phyloP scores from a whole-genome alignment of 2,329 filamentous ascomycete genomes.

The Diaporthe australafricana region DNA sequence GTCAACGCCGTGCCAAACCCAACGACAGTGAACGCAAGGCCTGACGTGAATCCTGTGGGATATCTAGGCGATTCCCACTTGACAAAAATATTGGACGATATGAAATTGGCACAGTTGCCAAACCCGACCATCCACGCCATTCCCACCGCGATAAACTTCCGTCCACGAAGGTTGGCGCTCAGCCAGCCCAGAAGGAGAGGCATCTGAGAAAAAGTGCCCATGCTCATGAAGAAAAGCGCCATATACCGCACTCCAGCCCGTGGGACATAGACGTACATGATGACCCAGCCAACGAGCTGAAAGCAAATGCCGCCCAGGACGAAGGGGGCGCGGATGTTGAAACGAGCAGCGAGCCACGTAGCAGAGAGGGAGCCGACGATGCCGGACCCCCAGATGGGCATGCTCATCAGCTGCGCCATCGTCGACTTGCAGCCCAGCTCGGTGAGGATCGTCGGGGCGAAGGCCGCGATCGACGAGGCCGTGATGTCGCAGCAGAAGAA shows the following conservation, averaged over 20 bases:
- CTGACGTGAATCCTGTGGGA: conserved; percentile 50
- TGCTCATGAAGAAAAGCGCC: conserved; percentile 45
- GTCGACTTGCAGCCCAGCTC: conserved; percentile 37
- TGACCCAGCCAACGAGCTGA: conserved; percentile 45
- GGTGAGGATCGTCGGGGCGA: conserved; percentile 36
- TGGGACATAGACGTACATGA: conserved; percentile 43
- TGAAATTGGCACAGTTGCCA: conserved; percentile 57
- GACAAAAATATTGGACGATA: conserved; percentile 56
- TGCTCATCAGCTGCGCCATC: conserved; percentile 37
- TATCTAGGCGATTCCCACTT: conserved; percentile 51
- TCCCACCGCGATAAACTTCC: conserved; percentile 49
- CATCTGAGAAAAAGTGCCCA: conserved; percentile 47
- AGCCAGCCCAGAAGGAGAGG: conserved; percentile 41
- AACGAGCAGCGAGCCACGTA: conserved; percentile 41
- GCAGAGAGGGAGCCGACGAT: conserved; percentile 42
- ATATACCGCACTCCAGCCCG: conserved; percentile 43
- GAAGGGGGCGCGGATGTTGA: conserved; percentile 43
- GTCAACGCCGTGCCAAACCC: conserved; percentile 7
- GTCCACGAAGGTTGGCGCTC: conserved; percentile 24
- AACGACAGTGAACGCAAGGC: conserved; percentile 44
- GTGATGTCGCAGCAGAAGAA: conserved; percentile 48
- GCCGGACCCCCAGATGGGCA: conserved; percentile 45
- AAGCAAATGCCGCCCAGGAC: conserved; percentile 41
- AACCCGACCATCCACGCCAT: conserved; percentile 55
- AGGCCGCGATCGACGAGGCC: conserved; percentile 43